Base-by-base conservation (phyloP, 352 stramenopile genomes). In the Phytophthora hybrid region DNA sequence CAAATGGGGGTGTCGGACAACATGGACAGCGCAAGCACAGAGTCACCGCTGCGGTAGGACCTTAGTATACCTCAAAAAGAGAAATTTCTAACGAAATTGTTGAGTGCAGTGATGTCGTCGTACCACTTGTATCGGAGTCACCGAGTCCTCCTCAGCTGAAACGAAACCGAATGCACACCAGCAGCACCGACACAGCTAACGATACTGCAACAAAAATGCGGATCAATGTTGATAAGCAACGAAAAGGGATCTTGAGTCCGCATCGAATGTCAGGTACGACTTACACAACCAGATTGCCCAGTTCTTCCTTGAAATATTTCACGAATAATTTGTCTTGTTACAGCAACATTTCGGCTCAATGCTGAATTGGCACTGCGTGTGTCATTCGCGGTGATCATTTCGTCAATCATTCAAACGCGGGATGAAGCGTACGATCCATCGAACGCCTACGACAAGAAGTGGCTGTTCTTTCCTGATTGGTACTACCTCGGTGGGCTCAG, bases 391-490 rank as follows among this genome's bases (percentile, higher is more conserved):
- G 85, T 90, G 49, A 54, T 93, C 13, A 44, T 93, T n/a, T 81
- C 85, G 1, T 91, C 85, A 11, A 65, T 84, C 16, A 82, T 93
- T 59, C 83, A 91, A 72, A 90, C 81, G 10, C 75, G 79, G 3
- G 69, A 88, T 31, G 32, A 57, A 39, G 63, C 69, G 8, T 84
- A 87, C 57, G 66, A 84, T 49, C 65, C 79, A 1, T 41, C 51
- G 39, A 54, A 52, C 11, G 21, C 63, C 3, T 55, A 87, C 41
- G 60, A 71, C 9, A 89, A 90, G 64, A 79, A 82, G 23, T 93
- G 85, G 85, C 44, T 80, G 9, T 76, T 93, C 39, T 93, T 93
- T 34, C 83, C 85, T 18, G 59, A 82, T 90, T 89, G 51, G 51
- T 57, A 57, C 51, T 57, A 57, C 23, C 23, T 57, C 13, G 51